Evolutionary conservation across 345 rosid genomes (phyloP).

Genomic region (Salix arbutifolia): DNA sequence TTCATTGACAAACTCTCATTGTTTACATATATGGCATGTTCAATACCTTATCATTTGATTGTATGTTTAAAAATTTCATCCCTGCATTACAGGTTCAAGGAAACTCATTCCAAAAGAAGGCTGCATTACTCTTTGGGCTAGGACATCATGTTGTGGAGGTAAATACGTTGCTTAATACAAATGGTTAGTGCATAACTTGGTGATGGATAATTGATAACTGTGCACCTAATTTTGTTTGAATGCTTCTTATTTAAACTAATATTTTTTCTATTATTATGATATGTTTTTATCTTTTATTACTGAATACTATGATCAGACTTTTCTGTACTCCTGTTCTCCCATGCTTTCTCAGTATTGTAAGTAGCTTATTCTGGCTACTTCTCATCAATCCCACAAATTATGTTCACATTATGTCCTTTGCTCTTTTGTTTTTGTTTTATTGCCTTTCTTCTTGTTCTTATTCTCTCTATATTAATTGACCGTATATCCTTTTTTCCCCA

Average conservation of each 20-base stretch:
- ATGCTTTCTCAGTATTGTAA: background rate
- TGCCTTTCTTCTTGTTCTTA: background rate
- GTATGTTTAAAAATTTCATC: constrained; percentile 7
- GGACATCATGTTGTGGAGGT: constrained; percentile 70
- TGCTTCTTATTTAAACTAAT: background rate
- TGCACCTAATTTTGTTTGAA: background rate
- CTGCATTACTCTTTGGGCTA: constrained; percentile 74
- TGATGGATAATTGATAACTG: background rate
- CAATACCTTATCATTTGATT: background rate
- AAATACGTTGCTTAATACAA: constrained; percentile 22
- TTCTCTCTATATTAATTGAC: background rate
- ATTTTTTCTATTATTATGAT: background rate
- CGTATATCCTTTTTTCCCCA: background rate
- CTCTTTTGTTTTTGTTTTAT: background rate
- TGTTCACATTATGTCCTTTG: background rate
- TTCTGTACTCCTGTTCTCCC: background rate
- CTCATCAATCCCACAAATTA: background rate
- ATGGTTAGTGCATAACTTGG: background rate
- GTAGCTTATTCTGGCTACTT: background rate
- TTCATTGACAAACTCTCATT: background rate
- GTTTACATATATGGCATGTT: background rate
- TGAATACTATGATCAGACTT: background rate
- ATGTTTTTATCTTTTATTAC: background rate
- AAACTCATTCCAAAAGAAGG: constrained; percentile 96
- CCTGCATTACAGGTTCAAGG: constrained; percentile 64